Evolutionary conservation across 2,329 filamentous ascomycete species (phyloP).

Genomic region (Trichoderma pleuroti): DNA sequence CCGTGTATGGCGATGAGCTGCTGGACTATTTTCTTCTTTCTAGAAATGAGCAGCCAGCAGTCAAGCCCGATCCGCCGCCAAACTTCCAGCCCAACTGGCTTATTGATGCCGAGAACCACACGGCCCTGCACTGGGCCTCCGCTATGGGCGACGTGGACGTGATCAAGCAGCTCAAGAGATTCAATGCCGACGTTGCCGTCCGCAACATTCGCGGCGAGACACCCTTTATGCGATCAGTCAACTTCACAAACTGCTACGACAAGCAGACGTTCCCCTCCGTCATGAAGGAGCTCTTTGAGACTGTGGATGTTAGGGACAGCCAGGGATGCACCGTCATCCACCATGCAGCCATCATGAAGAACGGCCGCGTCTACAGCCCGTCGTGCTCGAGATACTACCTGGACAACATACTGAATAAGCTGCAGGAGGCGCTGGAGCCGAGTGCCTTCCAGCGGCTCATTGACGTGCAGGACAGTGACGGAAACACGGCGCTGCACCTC

Average conservation of each 20-base stretch:
- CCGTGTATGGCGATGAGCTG: conserved; percentile 86
- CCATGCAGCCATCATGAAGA: conserved; percentile 85
- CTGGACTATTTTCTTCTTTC: conserved; percentile 94
- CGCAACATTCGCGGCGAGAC: conserved; percentile 77
- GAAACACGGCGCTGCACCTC: conserved; percentile 78
- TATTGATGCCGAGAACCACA: conserved; percentile 92
- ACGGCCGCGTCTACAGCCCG: conserved; percentile 75
- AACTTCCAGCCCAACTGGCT: conserved; percentile 85
- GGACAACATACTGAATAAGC: conserved; percentile 82
- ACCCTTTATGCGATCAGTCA: conserved; percentile 87
- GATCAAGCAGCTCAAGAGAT: conserved; percentile 79
- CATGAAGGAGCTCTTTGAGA: conserved; percentile 77
- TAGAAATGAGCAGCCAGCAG: conserved; percentile 70
- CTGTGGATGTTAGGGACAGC: conserved; percentile 74
- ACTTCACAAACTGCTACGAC: conserved; percentile 96
- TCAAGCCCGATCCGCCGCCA: conserved; percentile 71
- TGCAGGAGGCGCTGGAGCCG: conserved; percentile 73
- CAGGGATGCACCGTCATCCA: conserved; percentile 88
- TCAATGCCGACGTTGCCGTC: conserved; percentile 70
- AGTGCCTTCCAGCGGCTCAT: conserved; percentile 74
- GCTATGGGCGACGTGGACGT: conserved; percentile 96
- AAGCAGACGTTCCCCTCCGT: conserved; percentile 85
- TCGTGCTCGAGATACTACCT: conserved; percentile 90
- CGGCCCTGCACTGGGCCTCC: conserved; percentile 92
- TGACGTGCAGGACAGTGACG: conserved; percentile 77